phyloP scores from a whole-genome alignment of 495 filamentous ascomycete genomes.

The Evansstolkia leycettana region DNA sequence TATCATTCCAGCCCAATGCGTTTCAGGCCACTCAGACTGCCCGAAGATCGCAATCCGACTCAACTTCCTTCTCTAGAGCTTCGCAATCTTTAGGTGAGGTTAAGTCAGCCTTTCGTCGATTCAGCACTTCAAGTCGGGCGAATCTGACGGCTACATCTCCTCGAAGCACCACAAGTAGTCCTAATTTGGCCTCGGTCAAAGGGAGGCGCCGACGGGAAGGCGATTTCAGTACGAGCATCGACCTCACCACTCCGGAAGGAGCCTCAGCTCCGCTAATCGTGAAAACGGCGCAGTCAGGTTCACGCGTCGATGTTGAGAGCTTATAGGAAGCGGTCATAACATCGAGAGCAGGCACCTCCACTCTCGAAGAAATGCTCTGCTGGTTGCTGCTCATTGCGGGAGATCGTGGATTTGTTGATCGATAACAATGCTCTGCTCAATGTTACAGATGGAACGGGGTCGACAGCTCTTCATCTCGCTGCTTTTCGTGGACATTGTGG shows the following conservation, averaged over 20 bases:
- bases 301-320: slow-evolving; percentile 24
- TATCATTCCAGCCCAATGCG: slow-evolving; percentile 7
- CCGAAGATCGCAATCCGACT: slow-evolving; percentile 16
- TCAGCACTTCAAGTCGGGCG: slow-evolving; percentile 11
- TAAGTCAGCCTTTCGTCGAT: slow-evolving; percentile 12
- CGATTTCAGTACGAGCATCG: slow-evolving; percentile 27
- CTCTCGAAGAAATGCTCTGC: slow-evolving; percentile 28
- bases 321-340: slow-evolving; percentile 25
- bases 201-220: slow-evolving; percentile 11
- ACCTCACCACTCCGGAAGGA: slow-evolving; percentile 20
- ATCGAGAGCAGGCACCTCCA: slow-evolving; percentile 24
- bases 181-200: background rate
- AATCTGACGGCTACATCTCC: slow-evolving; percentile 2
- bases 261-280: slow-evolving; percentile 26
- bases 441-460: slow-evolving; percentile 19
- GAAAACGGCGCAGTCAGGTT: slow-evolving; percentile 27
- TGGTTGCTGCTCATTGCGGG: slow-evolving; percentile 37
- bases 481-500: slow-evolving; percentile 27
- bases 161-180: background rate
- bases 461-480: slow-evolving; percentile 33
- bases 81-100: slow-evolving; percentile 8
- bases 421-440: slow-evolving; percentile 23
- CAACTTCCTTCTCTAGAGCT: slow-evolving; percentile 5
- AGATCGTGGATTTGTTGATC: slow-evolving; percentile 28
- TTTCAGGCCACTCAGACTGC: slow-evolving; percentile 4